These are phyloP conservation scores for Erodium maritimum DNA, from an alignment of 345 rosid genomes.

Conservation along the genomic window DNA sequence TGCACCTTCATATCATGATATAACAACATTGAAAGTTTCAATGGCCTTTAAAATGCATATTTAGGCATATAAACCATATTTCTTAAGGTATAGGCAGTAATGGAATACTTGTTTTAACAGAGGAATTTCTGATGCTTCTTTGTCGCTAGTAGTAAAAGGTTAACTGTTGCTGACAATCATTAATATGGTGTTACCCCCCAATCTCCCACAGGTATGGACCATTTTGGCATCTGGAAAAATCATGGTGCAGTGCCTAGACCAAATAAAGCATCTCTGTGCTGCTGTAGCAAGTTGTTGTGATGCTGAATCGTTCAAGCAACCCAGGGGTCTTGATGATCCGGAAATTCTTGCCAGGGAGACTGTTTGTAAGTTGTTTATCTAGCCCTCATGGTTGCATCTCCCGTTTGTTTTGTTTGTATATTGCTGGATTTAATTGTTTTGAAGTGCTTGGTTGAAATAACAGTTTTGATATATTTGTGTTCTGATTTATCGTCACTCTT, in stretches of 20 bases:
- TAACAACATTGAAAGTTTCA: too few species aligned
- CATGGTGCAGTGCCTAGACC: slow-evolving; percentile 78
- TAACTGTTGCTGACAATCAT: neutral
- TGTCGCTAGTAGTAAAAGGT: neutral
- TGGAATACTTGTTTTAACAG: neutral
- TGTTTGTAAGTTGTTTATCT: slow-evolving; percentile 43
- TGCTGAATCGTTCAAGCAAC: slow-evolving; percentile 46
- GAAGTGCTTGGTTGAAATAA: neutral
- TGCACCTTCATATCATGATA: too few species aligned
- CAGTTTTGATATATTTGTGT: neutral
- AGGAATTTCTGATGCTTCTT: neutral
- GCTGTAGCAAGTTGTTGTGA: slow-evolving; percentile 49
- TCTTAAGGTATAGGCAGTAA: too few species aligned
- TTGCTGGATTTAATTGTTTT: neutral
- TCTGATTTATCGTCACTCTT: neutral
- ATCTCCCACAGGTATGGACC: slow-evolving; percentile 52
- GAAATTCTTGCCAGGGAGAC: slow-evolving; percentile 75
- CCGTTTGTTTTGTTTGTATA: neutral
- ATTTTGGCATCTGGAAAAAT: slow-evolving; percentile 38
- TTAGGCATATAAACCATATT: too few species aligned
- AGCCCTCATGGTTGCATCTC: neutral
- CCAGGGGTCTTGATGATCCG: slow-evolving; percentile 64
- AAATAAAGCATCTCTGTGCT: slow-evolving; percentile 44
- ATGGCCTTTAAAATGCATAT: too few species aligned
- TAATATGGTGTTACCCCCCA: slow-evolving; percentile 11